Percentiles rank a stretch among this genome's conserved stretches.
These are phyloP conservation scores for Funneliformis caledonium DNA, from an alignment of 371 early-diverging fungal species.

Conservation along the genomic window DNA sequence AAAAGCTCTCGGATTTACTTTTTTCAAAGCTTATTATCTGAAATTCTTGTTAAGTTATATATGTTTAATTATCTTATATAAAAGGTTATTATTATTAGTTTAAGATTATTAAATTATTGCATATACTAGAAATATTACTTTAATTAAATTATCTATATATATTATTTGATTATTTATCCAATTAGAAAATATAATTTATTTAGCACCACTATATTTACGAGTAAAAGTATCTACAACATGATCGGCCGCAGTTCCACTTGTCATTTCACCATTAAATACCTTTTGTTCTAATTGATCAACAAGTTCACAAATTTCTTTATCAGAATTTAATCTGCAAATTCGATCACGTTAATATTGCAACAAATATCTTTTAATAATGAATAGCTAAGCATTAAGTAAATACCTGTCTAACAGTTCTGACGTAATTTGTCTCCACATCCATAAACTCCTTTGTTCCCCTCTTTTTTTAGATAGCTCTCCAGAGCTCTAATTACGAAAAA, in stretches of 20 bases:
- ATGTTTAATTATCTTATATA: too few relatives aligned
- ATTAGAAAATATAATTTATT: background rate
- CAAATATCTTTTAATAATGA: background rate
- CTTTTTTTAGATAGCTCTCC: constrained; percentile 58
- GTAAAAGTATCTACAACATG: constrained; percentile 53
- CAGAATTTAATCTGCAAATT: constrained; percentile 47
- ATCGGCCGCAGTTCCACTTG: constrained; percentile 62
- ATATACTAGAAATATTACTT: too few relatives aligned
- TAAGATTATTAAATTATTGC: too few relatives aligned
- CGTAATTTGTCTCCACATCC: constrained; percentile 78
- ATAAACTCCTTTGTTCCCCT: constrained; percentile 62
- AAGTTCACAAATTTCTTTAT: constrained; percentile 46
- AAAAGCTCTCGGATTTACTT: too few relatives aligned
- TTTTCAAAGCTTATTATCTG: too few relatives aligned
- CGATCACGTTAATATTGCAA: background rate
- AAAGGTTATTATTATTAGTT: too few relatives aligned
- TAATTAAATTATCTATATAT: too few relatives aligned
- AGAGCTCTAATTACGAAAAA: constrained; percentile 43
- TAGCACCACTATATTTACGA: constrained; percentile 37
- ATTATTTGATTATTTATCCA: too few relatives aligned
- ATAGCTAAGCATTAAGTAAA: background rate
- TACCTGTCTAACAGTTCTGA: constrained; percentile 59
- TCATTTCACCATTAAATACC: constrained; percentile 55
- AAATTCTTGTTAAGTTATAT: too few relatives aligned
- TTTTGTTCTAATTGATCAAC: constrained; percentile 51